Evolutionary conservation across 2,329 filamentous ascomycete genomes (phyloP).

Genomic region (Dactylellina cionopaga): DNA sequence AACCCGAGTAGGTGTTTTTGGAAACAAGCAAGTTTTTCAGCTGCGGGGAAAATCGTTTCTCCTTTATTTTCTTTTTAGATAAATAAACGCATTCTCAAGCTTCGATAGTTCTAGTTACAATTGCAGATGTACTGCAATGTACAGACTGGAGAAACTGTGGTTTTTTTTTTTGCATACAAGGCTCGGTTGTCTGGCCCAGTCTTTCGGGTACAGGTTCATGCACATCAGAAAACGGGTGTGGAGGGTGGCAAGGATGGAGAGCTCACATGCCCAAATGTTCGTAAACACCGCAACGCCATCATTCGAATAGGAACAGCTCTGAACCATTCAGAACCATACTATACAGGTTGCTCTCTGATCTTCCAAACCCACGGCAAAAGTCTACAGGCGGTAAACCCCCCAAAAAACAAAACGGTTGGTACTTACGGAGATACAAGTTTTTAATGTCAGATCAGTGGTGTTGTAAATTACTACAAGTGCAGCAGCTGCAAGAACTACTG

Average conservation of each 20-base stretch:
- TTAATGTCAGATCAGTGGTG: conserved; percentile 13
- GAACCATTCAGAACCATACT: conserved; percentile 14
- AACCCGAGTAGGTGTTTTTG: background rate
- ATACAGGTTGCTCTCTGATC: conserved; percentile 4
- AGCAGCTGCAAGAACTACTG: conserved; percentile 28
- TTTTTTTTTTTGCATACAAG: conserved; percentile 18
- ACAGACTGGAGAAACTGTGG: conserved; percentile 17
- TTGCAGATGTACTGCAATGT: conserved; percentile 24
- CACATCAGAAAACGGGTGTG: conserved; percentile 19
- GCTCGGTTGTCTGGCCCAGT: conserved; percentile 35
- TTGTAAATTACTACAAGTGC: conserved; percentile 29
- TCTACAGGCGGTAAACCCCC: background rate
- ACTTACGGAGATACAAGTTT: conserved; percentile 37
- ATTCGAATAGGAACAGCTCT: conserved; percentile 10
- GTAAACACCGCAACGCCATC: conserved; percentile 37
- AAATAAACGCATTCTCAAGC: background rate
- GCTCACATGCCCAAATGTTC: conserved; percentile 14
- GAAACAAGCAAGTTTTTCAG: conserved; percentile 35
- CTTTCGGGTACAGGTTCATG: conserved; percentile 25
- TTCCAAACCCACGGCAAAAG: conserved; percentile 10
- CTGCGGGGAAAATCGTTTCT: conserved; percentile 13
- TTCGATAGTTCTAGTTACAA: conserved; percentile 23
- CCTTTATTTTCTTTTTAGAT: conserved; percentile 13
- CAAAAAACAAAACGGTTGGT: too few species aligned
- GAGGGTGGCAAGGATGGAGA: conserved; percentile 34